These are phyloP conservation scores for Cordyceps sp. DNA, from an alignment of 2,329 filamentous ascomycete species.

Conservation along the genomic window DNA sequence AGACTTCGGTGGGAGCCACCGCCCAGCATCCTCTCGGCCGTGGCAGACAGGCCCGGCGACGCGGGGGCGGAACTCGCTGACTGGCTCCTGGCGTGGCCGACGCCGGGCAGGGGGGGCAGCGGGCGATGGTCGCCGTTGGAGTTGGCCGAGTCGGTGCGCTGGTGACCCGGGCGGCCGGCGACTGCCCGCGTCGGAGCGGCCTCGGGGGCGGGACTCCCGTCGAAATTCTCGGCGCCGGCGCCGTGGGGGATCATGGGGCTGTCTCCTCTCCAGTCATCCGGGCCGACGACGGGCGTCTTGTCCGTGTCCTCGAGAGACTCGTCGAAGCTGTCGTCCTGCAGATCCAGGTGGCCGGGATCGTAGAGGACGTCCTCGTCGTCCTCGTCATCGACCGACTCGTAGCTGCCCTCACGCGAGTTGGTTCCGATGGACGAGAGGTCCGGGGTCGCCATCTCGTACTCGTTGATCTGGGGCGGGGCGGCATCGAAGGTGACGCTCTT, in stretches of 20 bases:
- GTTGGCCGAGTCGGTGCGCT: slow-evolving; percentile 54
- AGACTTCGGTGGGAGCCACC: slow-evolving; percentile 49
- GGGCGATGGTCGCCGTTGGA: slow-evolving; percentile 74
- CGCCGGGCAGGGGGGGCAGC: slow-evolving; percentile 68
- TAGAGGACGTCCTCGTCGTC: slow-evolving; percentile 43
- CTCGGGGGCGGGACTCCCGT: slow-evolving; percentile 52
- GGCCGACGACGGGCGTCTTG: slow-evolving; percentile 94
- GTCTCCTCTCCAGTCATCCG: slow-evolving; percentile 85
- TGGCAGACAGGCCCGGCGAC: slow-evolving; percentile 48
- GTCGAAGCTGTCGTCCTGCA: slow-evolving; percentile 77
- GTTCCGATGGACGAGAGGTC: slow-evolving; percentile 86
- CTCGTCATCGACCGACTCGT: slow-evolving; percentile 66
- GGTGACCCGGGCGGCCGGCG: slow-evolving; percentile 30
- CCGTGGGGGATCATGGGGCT: slow-evolving; percentile 24
- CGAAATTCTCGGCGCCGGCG: slow-evolving; percentile 28
- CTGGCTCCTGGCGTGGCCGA: slow-evolving; percentile 21
- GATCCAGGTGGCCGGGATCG: slow-evolving; percentile 33
- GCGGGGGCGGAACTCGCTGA: slow-evolving; percentile 33
- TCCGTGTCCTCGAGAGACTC: slow-evolving; percentile 88
- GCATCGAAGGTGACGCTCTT: slow-evolving; percentile 97
- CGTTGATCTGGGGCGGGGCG: slow-evolving; percentile 84
- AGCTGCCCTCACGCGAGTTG: slow-evolving; percentile 84
- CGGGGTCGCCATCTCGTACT: slow-evolving; percentile 95
- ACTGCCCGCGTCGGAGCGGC: slow-evolving; percentile 21
- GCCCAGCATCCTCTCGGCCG: slow-evolving; percentile 50